Base-by-base conservation (phyloP, 1,284 basidiomycete species). In the Ceratobasidium sp. region DNA sequence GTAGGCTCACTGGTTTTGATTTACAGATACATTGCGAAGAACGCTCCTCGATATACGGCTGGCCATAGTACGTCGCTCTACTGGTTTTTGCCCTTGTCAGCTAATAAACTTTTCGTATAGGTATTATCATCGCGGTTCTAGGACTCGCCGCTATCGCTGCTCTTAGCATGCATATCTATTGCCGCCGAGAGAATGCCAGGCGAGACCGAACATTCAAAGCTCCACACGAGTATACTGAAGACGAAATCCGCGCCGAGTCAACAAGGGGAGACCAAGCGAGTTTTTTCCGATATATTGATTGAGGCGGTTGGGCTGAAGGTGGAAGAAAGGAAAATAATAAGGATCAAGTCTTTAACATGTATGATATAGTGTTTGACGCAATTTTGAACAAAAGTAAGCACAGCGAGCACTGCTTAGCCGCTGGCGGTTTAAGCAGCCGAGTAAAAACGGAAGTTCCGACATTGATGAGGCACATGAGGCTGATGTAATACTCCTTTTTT, bases 221-320 rank as follows among this genome's bases (percentile, higher is more conserved):
- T 13, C 73, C 73, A 8, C 33, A 65, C 13, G 37, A 54, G 53
- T 75, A 75, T 33, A 65, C 61, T 11, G 73, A 64, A 31, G 61
- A 54, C 3, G 73, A 75, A 28, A n/a, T 65, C n/a, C 35, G 26
- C n/a, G n/a, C 23, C 1, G 73, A 75, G 31, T 39, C 45, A 6
- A 60, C 35, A 28, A 37, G 51, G 26, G 73, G 73, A 15, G 73
- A 75, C 61, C 49, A 53, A 28, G 73, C 73, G 28, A 56, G 31
- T 6, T 75, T 75, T 39, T 75, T 75, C 28, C 49, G 73, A 3
- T 75, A 54, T 45, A 63, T 65, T n/a, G 73, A 75, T 47, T 75
- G 37, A 56, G 20, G 20, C 11, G 17, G 7, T 3, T 10, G 35
- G 58, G 6, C 10, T 11, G 23, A 17, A 58, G 23, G 31, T 35